These are phyloP conservation scores for Ballota nigra DNA, from an alignment of 257 asterid genomes.

Conservation along the genomic window DNA sequence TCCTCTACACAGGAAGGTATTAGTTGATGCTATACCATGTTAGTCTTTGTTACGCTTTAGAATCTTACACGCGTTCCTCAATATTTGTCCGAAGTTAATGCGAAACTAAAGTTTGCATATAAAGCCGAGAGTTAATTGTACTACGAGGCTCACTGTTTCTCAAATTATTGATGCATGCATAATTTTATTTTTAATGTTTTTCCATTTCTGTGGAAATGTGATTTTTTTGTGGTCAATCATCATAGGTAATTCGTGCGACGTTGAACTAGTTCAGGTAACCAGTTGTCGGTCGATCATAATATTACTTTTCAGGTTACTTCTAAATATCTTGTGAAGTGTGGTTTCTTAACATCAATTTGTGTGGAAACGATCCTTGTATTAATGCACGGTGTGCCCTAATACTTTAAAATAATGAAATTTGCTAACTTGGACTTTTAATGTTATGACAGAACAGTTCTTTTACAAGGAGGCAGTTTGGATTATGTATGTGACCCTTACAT, in stretches of 20 bases:
- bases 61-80: background rate
- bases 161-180: background rate
- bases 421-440: background rate
- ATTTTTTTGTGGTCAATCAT: background rate
- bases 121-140: background rate
- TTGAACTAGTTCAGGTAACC: background rate
- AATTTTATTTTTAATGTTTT: background rate
- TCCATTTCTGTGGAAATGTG: background rate
- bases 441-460: background rate
- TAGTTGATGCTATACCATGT: background rate
- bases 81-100: conserved; percentile 3
- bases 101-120: background rate
- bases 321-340: background rate
- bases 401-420: background rate
- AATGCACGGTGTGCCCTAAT: background rate
- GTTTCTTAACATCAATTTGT: background rate
- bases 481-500: background rate
- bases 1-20: conserved; percentile 94
- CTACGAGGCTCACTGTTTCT: too few relatives aligned
- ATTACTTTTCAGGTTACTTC: background rate
- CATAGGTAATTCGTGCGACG: background rate
- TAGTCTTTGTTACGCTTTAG: background rate
- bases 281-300: background rate
- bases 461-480: background rate
- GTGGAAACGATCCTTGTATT: background rate